Evolutionary conservation across 2,329 filamentous ascomycete genomes (phyloP), one percentile per base, ranked within the genome.

Genomic region (Bipolaris cookei): DNA sequence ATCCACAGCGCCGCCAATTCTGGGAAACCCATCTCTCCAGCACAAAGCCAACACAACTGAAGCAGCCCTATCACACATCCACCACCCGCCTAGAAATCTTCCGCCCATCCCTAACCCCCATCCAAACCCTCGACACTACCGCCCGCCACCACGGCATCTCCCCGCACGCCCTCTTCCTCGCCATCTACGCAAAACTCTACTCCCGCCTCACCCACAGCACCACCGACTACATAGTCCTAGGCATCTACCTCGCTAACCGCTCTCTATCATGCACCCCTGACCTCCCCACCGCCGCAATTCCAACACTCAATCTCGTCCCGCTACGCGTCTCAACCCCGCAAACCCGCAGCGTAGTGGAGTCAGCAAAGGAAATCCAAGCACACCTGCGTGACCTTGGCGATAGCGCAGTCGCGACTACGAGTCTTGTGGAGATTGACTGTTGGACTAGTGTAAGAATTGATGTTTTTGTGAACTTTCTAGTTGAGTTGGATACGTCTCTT

Each of bases 221-320:
- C 4, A 56, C 51, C 5, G 35, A 68, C 5, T 79, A 85, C 37
- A 75, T 90, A 1, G 77, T 91, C 0, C 82, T 97, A 48, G 93
- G 92, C 1, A 76, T 97, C 20, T 97, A 97, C 73, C 84, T 96
- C 7, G 90, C 92, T 39, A 96, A 96, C 72, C 85, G 92, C 49
- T 82, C 83, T 0, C 79, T 84, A 10, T 78, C 80, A 11, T 30
- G 28, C 20, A 75, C 82, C 7, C 77, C 82, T 3, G 78, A 82
- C 3, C 71, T 86, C 1, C 78, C 84, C 2, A 71, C 79, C 0
- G 77, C 84, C 2, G 65, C 83, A 0, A 88, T 86, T 30, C 92
- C 93, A 0, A 95, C 91, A 0, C 81, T 97, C 18, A 93, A 90
- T 63, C 81, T 97, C 3, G 82, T 96, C 1, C 92, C 92, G 0